phyloP scores from a whole-genome alignment of 2,329 filamentous ascomycete genomes.

The Simplicillium aogashimaense region DNA sequence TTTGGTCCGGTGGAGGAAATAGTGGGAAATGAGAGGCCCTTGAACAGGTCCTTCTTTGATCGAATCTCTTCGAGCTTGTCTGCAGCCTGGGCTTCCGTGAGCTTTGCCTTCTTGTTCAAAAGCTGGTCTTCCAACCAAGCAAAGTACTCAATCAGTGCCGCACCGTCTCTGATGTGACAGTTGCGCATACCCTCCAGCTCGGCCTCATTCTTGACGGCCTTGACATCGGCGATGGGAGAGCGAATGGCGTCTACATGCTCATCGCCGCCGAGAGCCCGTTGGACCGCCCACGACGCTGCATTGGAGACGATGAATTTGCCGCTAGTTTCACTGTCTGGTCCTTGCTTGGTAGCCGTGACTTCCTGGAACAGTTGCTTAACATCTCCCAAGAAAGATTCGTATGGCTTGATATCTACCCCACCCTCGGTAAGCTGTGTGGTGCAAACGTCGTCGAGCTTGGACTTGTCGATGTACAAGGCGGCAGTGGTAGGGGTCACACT shows the following conservation, averaged over 20 bases:
- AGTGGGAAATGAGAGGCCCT: slow-evolving; percentile 86
- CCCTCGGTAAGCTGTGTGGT: slow-evolving; percentile 59
- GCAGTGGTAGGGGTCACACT: slow-evolving; percentile 68
- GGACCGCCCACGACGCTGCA: slow-evolving; percentile 87
- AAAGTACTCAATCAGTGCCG: slow-evolving; percentile 84
- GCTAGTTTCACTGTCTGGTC: too few relatives aligned
- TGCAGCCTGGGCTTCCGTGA: slow-evolving; percentile 87
- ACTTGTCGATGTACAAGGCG: slow-evolving; percentile 74
- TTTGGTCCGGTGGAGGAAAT: slow-evolving; percentile 87
- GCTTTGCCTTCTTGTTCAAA: slow-evolving; percentile 54
- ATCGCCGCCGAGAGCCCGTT: slow-evolving; percentile 75
- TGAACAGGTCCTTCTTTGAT: slow-evolving; percentile 61
- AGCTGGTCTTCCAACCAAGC: slow-evolving; percentile 93
- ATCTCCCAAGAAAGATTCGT: slow-evolving; percentile 71
- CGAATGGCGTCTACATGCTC: slow-evolving; percentile 75
- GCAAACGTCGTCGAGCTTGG: slow-evolving; percentile 62
- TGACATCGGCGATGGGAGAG: slow-evolving; percentile 81
- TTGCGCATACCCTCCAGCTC: slow-evolving; percentile 89
- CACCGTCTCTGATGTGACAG: slow-evolving; percentile 89
- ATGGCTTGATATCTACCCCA: slow-evolving; percentile 68
- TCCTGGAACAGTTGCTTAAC: slow-evolving; percentile 46
- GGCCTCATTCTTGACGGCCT: slow-evolving; percentile 85
- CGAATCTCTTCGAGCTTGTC: slow-evolving; percentile 79
- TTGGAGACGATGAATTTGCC: slow-evolving; percentile 79
- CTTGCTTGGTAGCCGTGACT: slow-evolving; percentile 27